These are phyloP conservation scores for Lantana camara DNA, from an alignment of 257 asterid species.

Conservation along the genomic window DNA sequence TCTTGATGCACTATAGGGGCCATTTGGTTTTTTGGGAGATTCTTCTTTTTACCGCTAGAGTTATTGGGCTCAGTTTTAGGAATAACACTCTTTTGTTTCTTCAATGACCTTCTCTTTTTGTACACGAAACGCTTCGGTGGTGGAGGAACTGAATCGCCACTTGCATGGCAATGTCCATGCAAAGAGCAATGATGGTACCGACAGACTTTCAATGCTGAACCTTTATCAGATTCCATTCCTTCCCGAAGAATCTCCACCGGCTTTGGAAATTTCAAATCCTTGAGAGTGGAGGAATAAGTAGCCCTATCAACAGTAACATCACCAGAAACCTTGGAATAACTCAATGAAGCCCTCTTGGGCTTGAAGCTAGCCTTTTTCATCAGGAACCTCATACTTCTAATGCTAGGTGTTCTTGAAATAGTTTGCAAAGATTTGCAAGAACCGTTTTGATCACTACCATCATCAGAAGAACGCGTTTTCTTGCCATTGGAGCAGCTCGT, in stretches of 20 bases:
- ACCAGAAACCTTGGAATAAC: conserved; percentile 35
- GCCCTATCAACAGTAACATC: conserved; percentile 49
- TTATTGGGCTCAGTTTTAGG: conserved; percentile 32
- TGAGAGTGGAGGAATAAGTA: conserved; percentile 79
- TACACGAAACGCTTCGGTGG: conserved; percentile 40
- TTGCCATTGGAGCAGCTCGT: conserved; percentile 47
- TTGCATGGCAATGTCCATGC: conserved; percentile 60
- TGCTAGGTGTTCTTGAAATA: conserved; percentile 42
- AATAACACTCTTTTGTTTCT: conserved; percentile 39
- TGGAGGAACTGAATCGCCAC: conserved; percentile 39
- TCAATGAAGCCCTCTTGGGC: conserved; percentile 42
- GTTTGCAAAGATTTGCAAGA: conserved; percentile 19
- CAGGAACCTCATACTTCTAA: conserved; percentile 49
- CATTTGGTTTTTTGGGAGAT: conserved; percentile 25
- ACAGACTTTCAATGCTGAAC: conserved; percentile 57
- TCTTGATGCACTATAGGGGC: conserved; percentile 32
- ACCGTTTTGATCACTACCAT: conserved; percentile 19
- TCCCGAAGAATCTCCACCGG: conserved; percentile 39
- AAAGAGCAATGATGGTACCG: conserved; percentile 90
- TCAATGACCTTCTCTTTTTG: conserved; percentile 45
- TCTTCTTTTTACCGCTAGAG: conserved; percentile 36
- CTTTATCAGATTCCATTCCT: conserved; percentile 41
- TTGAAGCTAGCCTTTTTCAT: conserved; percentile 62
- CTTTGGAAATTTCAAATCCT: conserved; percentile 60
- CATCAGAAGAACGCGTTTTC: conserved; percentile 37